Evolutionary conservation across 345 rosid genomes (phyloP).

Genomic region (Dipteronia sinensis): DNA sequence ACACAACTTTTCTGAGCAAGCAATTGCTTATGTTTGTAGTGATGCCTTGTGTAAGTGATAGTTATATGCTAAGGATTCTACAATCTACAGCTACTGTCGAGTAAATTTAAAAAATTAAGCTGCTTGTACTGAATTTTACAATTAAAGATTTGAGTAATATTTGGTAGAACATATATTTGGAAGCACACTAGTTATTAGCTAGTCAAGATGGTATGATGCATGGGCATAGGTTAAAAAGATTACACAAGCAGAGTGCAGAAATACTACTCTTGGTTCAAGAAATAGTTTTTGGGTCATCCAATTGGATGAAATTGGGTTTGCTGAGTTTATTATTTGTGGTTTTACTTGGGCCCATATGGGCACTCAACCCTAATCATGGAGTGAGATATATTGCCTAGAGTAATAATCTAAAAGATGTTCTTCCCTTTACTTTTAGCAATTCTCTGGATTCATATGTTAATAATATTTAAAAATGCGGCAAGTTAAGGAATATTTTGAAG

Average conservation of each 20-base stretch:
- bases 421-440: not conserved
- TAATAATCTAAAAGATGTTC: not conserved
- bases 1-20: not conserved
- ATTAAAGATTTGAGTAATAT: too few relatives aligned
- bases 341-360: not conserved
- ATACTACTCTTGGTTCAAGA: not conserved
- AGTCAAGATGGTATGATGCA: not conserved
- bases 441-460: not conserved
- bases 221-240: not conserved
- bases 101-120: not conserved
- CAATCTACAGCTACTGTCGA: slow-evolving; percentile 1
- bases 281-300: not conserved
- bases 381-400: not conserved
- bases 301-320: not conserved
- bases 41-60: not conserved
- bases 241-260: not conserved
- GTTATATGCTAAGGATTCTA: not conserved
- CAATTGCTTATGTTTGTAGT: not conserved
- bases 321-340: not conserved
- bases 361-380: not conserved
- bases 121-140: not conserved
- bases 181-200: not conserved
- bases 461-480: not conserved
- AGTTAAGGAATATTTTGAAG: not conserved
- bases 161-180: not conserved